These are phyloP conservation scores for Neoarthrinium moseri DNA, from an alignment of 2,329 filamentous ascomycete species.

Conservation along the genomic window DNA sequence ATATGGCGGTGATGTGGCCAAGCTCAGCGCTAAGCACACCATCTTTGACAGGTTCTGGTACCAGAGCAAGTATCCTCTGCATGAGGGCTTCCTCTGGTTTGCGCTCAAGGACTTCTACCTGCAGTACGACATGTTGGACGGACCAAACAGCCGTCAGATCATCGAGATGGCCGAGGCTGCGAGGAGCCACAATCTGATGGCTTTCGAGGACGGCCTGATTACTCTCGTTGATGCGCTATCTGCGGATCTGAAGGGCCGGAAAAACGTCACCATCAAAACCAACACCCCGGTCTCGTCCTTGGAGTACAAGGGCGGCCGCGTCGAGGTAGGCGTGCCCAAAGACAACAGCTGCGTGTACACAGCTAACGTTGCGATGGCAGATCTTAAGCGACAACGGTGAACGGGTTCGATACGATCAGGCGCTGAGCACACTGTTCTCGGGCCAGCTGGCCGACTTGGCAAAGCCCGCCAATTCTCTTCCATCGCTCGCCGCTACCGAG, in stretches of 20 bases:
- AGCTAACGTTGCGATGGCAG: neutral
- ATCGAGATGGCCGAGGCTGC: constrained; percentile 27
- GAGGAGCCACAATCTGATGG: constrained; percentile 35
- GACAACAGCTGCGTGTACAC: too few species aligned
- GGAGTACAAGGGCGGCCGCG: constrained; percentile 30
- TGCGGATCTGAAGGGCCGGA: constrained; percentile 44
- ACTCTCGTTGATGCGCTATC: constrained; percentile 57
- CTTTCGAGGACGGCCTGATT: constrained; percentile 60
- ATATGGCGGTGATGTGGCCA: constrained; percentile 84
- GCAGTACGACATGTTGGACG: constrained; percentile 19
- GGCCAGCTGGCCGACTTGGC: constrained; percentile 40
- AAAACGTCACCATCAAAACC: constrained; percentile 60
- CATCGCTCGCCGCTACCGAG: constrained; percentile 51
- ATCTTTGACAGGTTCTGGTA: constrained; percentile 54
- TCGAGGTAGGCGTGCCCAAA: constrained; percentile 36
- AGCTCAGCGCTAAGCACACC: constrained; percentile 71
- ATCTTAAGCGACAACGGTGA: constrained; percentile 15
- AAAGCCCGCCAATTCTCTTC: constrained; percentile 33
- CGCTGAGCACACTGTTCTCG: constrained; percentile 63
- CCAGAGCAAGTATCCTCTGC: constrained; percentile 11
- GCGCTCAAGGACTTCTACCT: constrained; percentile 18
- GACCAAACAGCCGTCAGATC: constrained; percentile 17
- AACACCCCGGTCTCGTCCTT: constrained; percentile 48
- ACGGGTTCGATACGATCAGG: constrained; percentile 47
- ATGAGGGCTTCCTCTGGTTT: constrained; percentile 2